Base-by-base conservation (phyloP, 371 early-diverging fungal genomes). In the Mucor sp. region DNA sequence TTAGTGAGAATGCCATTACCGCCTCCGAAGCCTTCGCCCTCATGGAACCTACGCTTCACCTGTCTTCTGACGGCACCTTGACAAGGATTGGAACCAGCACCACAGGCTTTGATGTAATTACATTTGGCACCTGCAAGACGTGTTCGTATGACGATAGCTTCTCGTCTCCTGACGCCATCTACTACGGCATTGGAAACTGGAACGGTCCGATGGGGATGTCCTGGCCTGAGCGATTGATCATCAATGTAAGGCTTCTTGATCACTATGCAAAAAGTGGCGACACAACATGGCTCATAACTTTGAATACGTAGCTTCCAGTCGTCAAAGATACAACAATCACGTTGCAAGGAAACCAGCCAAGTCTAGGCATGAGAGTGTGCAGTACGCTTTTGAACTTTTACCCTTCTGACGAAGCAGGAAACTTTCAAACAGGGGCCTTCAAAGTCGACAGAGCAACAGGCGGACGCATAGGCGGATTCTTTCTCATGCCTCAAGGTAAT, bases 361-460 rank as follows among this genome's bases (percentile, higher is more conserved):
- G 7, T 66, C 43, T 39, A 4, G 74, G 71, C 0, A 59, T 64
- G 17, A 9, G 30, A 12, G 27, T 17, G 4, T 74, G 71, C n/a
- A 62, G 28, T 0, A 50, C 65, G 1, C 57, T 77, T 47, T 71
- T 59, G 21, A 77, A 77, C 48, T 69, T 74, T 7, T 77, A 74
- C 15, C 71, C 77, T 3, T 60, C 62, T 0, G 69, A 74, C 41
- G 3, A n/a, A 3, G 11, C 14, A 6, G 74, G 74, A 1, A 3
- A 0, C 12, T 12, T 58, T 41, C 6, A n/a, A n/a, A n/a, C 74
- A 65, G 32, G 69, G 64, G 1, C 14, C 25, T 15, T 64, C 69
- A 27, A 64, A 56, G 2, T 25, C 62, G 4, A 14, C 19, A 59
- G 77, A 50, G 58, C 63, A 37, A 71, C 69, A 4, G 72, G 63